A percentile compares a stretch with the other conserved stretches of the same genome.
Conservation (phyloP, 2,329 filamentous ascomycete genomes). For the Macrophomina tecta region DNA sequence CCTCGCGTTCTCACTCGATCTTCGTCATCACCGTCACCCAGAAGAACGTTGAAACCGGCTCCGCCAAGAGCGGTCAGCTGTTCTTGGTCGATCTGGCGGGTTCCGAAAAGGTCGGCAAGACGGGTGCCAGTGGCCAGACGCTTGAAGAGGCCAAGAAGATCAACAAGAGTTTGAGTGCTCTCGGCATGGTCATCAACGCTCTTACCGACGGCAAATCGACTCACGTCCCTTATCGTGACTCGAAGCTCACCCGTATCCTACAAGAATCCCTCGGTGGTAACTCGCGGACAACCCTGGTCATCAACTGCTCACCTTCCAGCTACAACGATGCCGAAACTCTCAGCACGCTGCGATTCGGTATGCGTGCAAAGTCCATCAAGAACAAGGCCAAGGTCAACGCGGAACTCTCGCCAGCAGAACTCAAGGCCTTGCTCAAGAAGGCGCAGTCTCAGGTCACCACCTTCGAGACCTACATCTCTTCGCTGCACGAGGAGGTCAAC, state of each 20-base stretch:
- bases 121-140: conserved; percentile 94
- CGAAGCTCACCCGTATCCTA: conserved; percentile 93
- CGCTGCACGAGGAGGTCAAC: conserved; percentile 82
- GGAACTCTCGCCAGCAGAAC: conserved; percentile 91
- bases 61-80: conserved; percentile 92
- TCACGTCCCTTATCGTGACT: conserved; percentile 96
- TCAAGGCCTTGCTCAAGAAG: conserved; percentile 92
- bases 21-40: conserved; percentile 97
- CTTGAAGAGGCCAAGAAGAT: conserved; percentile 99
- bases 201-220: conserved; percentile 96
- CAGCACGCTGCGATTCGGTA: conserved; percentile 90
- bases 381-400: conserved; percentile 99
- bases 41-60: conserved; percentile 96
- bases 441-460: conserved; percentile 87
- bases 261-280: conserved; percentile 98
- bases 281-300: conserved; percentile 95
- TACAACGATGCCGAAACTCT: conserved; percentile 97
- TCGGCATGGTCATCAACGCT: conserved; percentile 99
- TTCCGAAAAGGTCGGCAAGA: conserved; percentile 98
- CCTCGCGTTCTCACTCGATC: conserved; percentile 96
- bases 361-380: conserved; percentile 97
- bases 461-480: conserved; percentile 85
- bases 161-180: conserved; percentile 97
- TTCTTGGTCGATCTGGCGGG: conserved; percentile 98
- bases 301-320: conserved; percentile 98